These are phyloP conservation scores for Crucibulum laeve DNA, from an alignment of 768 basidiomycete genomes.

Conservation along the genomic window DNA sequence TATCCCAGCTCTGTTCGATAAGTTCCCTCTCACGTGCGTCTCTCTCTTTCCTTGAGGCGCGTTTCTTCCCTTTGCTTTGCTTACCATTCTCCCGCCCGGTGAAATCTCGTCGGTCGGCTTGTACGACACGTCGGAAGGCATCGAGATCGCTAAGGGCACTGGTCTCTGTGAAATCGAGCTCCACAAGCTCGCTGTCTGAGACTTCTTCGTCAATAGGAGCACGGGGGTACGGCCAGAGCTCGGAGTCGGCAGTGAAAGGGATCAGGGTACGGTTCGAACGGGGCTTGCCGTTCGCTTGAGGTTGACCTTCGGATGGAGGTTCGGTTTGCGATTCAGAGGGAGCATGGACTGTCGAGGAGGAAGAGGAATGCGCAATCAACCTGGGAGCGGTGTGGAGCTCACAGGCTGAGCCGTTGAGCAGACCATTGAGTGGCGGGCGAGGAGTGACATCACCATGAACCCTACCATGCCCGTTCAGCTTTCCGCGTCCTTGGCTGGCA, in stretches of 20 bases:
- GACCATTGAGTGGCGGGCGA: conserved; percentile 16
- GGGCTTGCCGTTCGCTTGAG: conserved; percentile 12
- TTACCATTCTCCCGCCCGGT: conserved; percentile 13
- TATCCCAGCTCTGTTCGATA: conserved; percentile 63
- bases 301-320: too few species aligned
- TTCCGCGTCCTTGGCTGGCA: conserved; percentile 6
- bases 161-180: conserved; percentile 73
- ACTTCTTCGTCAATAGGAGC: conserved; percentile 31
- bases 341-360: background rate
- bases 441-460: conserved; percentile 63
- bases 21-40: conserved; percentile 38
- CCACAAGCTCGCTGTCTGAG: conserved; percentile 61
- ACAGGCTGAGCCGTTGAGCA: background rate
- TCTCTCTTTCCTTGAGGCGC: conserved; percentile 32
- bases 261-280: conserved; percentile 38
- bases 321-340: background rate
- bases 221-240: conserved; percentile 69
- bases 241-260: conserved; percentile 60
- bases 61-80: conserved; percentile 22
- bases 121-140: conserved; percentile 40
- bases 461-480: conserved; percentile 13
- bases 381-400: too few species aligned
- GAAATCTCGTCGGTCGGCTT: conserved; percentile 5
- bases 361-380: background rate
- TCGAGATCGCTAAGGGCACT: conserved; percentile 67